Percentiles rank a stretch among this genome's conserved stretches.
Evolutionary conservation across 805 yeast species (phyloP).

Genomic region (Hagleromyces aurorensis): DNA sequence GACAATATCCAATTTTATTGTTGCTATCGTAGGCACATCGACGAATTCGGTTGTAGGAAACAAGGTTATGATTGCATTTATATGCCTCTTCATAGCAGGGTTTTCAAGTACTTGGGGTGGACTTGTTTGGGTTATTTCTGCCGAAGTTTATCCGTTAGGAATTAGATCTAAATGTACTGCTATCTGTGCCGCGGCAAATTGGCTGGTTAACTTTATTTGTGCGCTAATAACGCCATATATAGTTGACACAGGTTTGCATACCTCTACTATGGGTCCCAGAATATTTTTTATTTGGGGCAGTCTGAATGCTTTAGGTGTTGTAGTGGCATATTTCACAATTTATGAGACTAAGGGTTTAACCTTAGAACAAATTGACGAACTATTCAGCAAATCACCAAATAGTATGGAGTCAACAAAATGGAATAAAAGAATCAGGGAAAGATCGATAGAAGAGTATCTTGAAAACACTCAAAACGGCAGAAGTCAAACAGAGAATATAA

Average conservation of each 20-base stretch:
- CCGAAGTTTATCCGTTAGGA: constrained; percentile 61
- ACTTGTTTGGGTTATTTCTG: constrained; percentile 62
- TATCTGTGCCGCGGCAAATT: constrained; percentile 67
- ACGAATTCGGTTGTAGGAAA: constrained; percentile 41
- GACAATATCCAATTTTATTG: constrained; percentile 57
- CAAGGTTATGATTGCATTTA: constrained; percentile 52
- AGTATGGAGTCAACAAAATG: constrained; percentile 46
- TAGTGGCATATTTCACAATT: constrained; percentile 57
- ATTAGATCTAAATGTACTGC: constrained; percentile 74
- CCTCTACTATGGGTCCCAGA: constrained; percentile 61
- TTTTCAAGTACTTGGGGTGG: constrained; percentile 86
- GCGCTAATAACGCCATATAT: constrained; percentile 71
- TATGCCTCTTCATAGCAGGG: constrained; percentile 65
- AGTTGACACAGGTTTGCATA: constrained; percentile 58
- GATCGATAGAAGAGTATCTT: constrained; percentile 6
- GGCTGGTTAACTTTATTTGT: constrained; percentile 71
- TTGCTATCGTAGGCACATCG: constrained; percentile 56
- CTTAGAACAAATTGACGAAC: constrained; percentile 73
- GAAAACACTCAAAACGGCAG: constrained; percentile 3
- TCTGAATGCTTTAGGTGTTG: constrained; percentile 47
- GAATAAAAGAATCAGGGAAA: constrained; percentile 21
- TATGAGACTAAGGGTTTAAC: constrained; percentile 76
- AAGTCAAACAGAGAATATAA: constrained; percentile 4
- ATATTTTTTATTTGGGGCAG: constrained; percentile 81
- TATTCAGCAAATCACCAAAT: constrained; percentile 52